Percentiles rank a stretch among this genome's conserved stretches.
Evolutionary conservation across 2,329 filamentous ascomycete species (phyloP).

Genomic region (Aspergillaceae sp.): DNA sequence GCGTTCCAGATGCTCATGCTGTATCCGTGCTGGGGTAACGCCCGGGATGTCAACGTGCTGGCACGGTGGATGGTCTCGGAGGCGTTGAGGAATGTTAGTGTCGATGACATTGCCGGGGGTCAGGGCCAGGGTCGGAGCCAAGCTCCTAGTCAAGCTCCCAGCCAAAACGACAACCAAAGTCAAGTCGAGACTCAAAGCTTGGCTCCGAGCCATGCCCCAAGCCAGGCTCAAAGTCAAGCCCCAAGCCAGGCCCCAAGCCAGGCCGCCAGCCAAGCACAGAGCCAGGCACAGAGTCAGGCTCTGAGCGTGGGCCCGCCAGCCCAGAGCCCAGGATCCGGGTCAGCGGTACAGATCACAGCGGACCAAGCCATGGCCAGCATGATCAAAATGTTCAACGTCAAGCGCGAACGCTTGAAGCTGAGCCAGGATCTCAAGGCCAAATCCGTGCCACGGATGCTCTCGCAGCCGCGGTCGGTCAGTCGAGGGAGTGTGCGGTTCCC

Average conservation of each 20-base stretch:
- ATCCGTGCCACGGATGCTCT: conserved; percentile 10
- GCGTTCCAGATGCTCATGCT: conserved; percentile 13
- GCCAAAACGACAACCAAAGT: too few species aligned
- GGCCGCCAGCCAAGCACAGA: too few species aligned
- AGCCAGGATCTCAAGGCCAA: conserved; percentile 13
- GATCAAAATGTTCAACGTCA: conserved; percentile 13
- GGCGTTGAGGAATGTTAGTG: conserved; percentile 6
- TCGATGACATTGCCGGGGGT: conserved; percentile 5
- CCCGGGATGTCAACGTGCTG: conserved; percentile 10
- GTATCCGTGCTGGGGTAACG: conserved; percentile 16
- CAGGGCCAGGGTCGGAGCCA: too few species aligned
- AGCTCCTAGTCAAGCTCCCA: too few species aligned
- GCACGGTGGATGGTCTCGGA: conserved; percentile 13
- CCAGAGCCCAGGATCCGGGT: too few species aligned
- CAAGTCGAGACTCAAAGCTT: too few species aligned
- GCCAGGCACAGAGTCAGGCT: too few species aligned
- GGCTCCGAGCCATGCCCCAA: too few species aligned
- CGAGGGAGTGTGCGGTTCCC: conserved; percentile 11
- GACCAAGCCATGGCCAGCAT: conserved; percentile 14
- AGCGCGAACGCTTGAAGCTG: conserved; percentile 11
- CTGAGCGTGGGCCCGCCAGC: too few species aligned
- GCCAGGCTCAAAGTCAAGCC: too few species aligned
- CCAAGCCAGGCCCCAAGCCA: too few species aligned
- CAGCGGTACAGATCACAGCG: conserved; percentile 5
- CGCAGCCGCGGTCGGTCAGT: conserved; percentile 7